Conservation (phyloP, 2,329 filamentous ascomycete genomes). For the Calonectria pseudoturangicola region DNA sequence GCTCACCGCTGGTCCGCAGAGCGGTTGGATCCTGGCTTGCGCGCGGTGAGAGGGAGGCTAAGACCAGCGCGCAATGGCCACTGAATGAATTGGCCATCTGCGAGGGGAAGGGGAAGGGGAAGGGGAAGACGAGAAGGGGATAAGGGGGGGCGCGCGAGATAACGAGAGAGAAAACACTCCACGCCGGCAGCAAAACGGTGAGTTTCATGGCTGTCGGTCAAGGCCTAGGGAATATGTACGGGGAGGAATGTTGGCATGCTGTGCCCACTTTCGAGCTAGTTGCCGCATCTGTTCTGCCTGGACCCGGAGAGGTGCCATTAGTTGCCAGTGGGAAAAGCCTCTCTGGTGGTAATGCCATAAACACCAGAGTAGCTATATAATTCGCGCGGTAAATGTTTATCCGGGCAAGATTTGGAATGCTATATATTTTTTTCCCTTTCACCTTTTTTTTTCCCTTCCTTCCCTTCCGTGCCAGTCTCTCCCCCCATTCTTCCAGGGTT, state of each 20-base stretch:
- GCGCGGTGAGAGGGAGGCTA: slow-evolving; percentile 19
- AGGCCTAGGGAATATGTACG: slow-evolving; percentile 10
- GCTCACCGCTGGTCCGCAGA: slow-evolving; percentile 35
- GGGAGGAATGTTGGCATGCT: slow-evolving; percentile 6
- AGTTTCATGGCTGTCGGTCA: slow-evolving; percentile 27
- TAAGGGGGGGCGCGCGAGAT: neutral
- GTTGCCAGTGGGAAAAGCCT: slow-evolving; percentile 43
- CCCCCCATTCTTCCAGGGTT: slow-evolving; percentile 29
- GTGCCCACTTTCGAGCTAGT: slow-evolving; percentile 26
- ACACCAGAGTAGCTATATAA: slow-evolving; percentile 40
- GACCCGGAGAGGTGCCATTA: slow-evolving; percentile 44
- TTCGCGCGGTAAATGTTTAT: slow-evolving; percentile 51
- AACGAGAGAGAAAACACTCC: slow-evolving; percentile 10
- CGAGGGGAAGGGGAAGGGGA: neutral
- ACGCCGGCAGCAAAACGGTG: slow-evolving; percentile 5
- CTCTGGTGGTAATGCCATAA: slow-evolving; percentile 44
- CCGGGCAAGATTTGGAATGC: slow-evolving; percentile 21
- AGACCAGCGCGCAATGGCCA: slow-evolving; percentile 18
- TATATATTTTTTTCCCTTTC: neutral
- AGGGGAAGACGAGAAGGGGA: neutral
- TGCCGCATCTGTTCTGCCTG: slow-evolving; percentile 40
- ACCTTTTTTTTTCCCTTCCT: neutral
- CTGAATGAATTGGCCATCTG: slow-evolving; percentile 10
- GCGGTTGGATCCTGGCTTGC: slow-evolving; percentile 14
- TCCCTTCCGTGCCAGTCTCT: neutral